phyloP scores from a whole-genome alignment of 2,329 filamentous ascomycete species.

The Colletotrichum tamarilloi region DNA sequence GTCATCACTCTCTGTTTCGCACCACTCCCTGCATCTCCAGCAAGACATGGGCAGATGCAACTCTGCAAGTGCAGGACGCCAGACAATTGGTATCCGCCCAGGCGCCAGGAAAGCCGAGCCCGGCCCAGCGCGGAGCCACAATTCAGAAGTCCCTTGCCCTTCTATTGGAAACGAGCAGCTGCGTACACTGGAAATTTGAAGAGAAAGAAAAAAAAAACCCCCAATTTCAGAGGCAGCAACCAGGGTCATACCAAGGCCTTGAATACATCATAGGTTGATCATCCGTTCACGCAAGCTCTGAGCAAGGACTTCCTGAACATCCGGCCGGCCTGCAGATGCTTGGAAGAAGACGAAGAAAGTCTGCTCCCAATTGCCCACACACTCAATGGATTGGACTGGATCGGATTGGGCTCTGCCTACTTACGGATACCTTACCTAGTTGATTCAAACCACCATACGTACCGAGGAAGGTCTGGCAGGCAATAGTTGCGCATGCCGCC shows the following conservation, averaged over 20 bases:
- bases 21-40: background rate
- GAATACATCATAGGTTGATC: constrained; percentile 32
- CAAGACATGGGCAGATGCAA: background rate
- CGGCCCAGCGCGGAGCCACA: constrained; percentile 7
- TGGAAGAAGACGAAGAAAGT: background rate
- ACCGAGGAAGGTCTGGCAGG: background rate
- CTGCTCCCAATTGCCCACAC: background rate
- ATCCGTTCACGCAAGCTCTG: background rate
- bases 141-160: background rate
- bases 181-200: background rate
- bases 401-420: background rate
- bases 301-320: background rate
- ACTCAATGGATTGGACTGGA: background rate
- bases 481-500: background rate
- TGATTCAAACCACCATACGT: background rate
- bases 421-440: background rate
- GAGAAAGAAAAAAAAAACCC: background rate
- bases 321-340: background rate
- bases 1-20: constrained; percentile 1
- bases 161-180: background rate
- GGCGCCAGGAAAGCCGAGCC: constrained; percentile 1
- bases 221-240: constrained; percentile 3
- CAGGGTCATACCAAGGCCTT: constrained; percentile 20
- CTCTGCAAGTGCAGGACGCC: constrained; percentile 7
- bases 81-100: constrained; percentile 22